phyloP scores from a whole-genome alignment of 2,329 filamentous ascomycete species.

The Beauveria medogensis region DNA sequence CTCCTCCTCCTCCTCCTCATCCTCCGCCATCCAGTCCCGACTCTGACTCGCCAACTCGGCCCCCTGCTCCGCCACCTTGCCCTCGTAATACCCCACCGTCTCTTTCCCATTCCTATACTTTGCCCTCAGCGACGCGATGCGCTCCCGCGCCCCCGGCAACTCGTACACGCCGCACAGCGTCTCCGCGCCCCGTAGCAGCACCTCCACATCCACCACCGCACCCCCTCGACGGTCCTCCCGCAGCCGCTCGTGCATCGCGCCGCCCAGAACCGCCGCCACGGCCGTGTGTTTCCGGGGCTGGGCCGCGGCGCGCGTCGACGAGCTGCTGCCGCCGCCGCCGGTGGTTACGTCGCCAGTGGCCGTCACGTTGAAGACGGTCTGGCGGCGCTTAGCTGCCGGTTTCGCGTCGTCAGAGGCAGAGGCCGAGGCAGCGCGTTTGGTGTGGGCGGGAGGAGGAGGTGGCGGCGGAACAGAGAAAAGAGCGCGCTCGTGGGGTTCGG shows the following conservation, averaged over 20 bases:
- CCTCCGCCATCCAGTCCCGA: conserved; percentile 48
- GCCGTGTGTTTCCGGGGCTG: conserved; percentile 67
- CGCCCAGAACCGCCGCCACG: conserved; percentile 81
- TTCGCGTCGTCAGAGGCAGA: conserved; percentile 12
- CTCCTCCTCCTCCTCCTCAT: too few relatives aligned
- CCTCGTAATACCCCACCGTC: conserved; percentile 75
- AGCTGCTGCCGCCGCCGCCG: conserved; percentile 32
- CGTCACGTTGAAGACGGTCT: conserved; percentile 58
- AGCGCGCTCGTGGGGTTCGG: conserved; percentile 86
- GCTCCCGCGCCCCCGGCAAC: conserved; percentile 67
- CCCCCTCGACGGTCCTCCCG: conserved; percentile 37
- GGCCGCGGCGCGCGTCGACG: conserved; percentile 24
- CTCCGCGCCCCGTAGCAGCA: conserved; percentile 78
- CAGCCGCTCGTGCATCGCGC: conserved; percentile 78
- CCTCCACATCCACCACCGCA: conserved; percentile 63
- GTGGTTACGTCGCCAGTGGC: conserved; percentile 54
- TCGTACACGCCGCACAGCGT: conserved; percentile 86
- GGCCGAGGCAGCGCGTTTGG: conserved; percentile 29
- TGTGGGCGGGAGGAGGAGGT: conserved; percentile 24
- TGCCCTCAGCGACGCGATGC: conserved; percentile 63
- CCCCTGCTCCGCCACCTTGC: conserved; percentile 67
- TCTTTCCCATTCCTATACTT: conserved; percentile 63
- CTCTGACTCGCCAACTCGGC: conserved; percentile 68
- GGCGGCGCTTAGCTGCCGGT: conserved; percentile 37
- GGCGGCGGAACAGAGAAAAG: conserved; percentile 85